phyloP scores from a whole-genome alignment of 2,329 filamentous ascomycete genomes.

The Spiromastix sp. region DNA sequence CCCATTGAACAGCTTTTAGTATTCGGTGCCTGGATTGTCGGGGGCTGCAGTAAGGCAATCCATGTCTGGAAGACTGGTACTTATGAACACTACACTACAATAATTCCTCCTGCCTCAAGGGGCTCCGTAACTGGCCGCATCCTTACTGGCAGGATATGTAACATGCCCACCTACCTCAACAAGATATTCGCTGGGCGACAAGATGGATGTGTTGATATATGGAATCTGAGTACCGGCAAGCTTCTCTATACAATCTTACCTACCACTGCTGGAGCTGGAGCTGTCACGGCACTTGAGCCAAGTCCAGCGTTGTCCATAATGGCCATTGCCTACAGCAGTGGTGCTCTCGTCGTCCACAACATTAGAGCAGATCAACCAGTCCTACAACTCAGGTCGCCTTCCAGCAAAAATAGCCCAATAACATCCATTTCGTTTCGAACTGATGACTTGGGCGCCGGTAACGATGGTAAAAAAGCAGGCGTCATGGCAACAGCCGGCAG shows the following conservation, averaged over 20 bases:
- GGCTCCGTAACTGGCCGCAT: constrained; percentile 50
- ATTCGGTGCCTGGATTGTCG: constrained; percentile 87
- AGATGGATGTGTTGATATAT: constrained; percentile 89
- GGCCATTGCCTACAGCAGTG: constrained; percentile 76
- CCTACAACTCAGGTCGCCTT: constrained; percentile 52
- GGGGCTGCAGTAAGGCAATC: constrained; percentile 61
- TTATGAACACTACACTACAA: constrained; percentile 81
- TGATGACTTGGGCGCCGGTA: constrained; percentile 77
- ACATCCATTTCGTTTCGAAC: constrained; percentile 83
- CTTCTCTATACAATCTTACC: constrained; percentile 84
- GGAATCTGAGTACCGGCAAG: constrained; percentile 89
- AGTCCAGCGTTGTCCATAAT: constrained; percentile 76
- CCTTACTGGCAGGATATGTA: constrained; percentile 69
- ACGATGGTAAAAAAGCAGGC: constrained; percentile 73
- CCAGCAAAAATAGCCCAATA: constrained; percentile 46
- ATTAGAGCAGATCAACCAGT: constrained; percentile 66
- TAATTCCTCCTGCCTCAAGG: constrained; percentile 50
- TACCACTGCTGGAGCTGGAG: constrained; percentile 58
- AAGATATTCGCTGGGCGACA: constrained; percentile 83
- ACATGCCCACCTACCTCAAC: constrained; percentile 90
- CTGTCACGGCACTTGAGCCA: constrained; percentile 78
- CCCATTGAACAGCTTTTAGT: constrained; percentile 68
- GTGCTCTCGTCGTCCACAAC: constrained; percentile 70
- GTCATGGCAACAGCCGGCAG: constrained; percentile 87
- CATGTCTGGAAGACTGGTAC: constrained; percentile 82